phyloP scores from a whole-genome alignment of 2,329 filamentous ascomycete genomes.

The Colletotrichum sansevieriae region DNA sequence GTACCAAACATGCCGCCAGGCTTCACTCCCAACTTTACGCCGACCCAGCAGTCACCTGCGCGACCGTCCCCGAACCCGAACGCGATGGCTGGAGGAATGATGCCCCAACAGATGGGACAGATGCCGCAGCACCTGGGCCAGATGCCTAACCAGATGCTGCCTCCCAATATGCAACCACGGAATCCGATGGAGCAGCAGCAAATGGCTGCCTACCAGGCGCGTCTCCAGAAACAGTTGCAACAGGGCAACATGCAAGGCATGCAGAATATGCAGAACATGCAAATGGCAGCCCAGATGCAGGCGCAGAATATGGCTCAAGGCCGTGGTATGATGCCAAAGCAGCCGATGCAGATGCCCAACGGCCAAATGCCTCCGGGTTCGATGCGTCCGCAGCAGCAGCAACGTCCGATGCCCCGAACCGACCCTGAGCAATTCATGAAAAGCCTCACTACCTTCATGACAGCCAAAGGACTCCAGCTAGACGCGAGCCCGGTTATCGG shows the following conservation, averaged over 20 bases:
- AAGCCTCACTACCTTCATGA: constrained; percentile 83
- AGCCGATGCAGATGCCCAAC: constrained; percentile 65
- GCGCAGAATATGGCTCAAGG: constrained; percentile 54
- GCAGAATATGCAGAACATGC: constrained; percentile 59
- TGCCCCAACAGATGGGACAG: constrained; percentile 61
- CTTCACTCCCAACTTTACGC: constrained; percentile 71
- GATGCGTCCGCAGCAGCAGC: constrained; percentile 64
- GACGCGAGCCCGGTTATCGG: constrained; percentile 81
- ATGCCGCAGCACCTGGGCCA: constrained; percentile 56
- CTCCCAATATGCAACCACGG: constrained; percentile 57
- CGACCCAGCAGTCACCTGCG: constrained; percentile 67
- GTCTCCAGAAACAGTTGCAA: constrained; percentile 81
- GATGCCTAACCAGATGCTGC: constrained; percentile 51
- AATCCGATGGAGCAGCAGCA: constrained; percentile 79
- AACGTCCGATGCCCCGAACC: constrained; percentile 54
- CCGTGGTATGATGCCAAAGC: constrained; percentile 67
- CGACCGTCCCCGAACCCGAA: constrained; percentile 68
- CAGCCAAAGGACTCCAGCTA: constrained; percentile 77
- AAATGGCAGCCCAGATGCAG: constrained; percentile 67
- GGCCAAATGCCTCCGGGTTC: constrained; percentile 66
- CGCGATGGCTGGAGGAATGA: constrained; percentile 66
- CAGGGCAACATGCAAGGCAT: constrained; percentile 64
- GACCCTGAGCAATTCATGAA: constrained; percentile 81
- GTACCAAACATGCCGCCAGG: constrained; percentile 71
- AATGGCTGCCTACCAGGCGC: constrained; percentile 84